These are phyloP conservation scores for Euphorbia peplus DNA, from an alignment of 345 rosid genomes.

Conservation along the genomic window DNA sequence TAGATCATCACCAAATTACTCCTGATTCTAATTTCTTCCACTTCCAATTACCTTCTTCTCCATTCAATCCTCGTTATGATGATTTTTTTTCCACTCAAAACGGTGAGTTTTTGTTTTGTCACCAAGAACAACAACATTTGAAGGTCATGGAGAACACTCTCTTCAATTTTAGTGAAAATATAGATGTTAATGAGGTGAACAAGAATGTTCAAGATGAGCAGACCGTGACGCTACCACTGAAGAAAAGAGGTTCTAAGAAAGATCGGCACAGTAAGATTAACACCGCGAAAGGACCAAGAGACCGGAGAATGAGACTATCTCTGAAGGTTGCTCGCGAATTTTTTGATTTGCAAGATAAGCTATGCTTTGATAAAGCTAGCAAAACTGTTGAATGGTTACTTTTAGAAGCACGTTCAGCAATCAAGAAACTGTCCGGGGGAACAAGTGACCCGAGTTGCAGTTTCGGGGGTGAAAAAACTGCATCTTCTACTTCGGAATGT, in stretches of 20 bases:
- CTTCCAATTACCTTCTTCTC: slow-evolving; percentile 47
- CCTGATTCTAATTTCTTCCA: slow-evolving; percentile 28
- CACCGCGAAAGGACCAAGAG: slow-evolving; percentile 77
- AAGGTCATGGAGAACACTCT: no score
- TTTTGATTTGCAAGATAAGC: slow-evolving; percentile 77
- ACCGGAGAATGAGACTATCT: slow-evolving; percentile 83
- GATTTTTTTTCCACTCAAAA: slow-evolving; percentile 27
- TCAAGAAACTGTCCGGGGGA: slow-evolving; percentile 36
- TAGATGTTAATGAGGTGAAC: not conserved
- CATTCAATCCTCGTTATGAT: slow-evolving; percentile 35
- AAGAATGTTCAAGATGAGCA: not conserved
- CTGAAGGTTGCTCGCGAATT: slow-evolving; percentile 65
- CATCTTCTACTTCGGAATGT: slow-evolving; percentile 48
- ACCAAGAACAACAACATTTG: slow-evolving; percentile 12
- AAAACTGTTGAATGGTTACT: slow-evolving; percentile 86
- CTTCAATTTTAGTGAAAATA: no score
- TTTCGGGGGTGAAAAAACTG: no score
- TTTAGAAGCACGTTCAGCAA: slow-evolving; percentile 51
- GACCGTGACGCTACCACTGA: slow-evolving; percentile 18
- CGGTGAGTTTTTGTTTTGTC: slow-evolving; percentile 27
- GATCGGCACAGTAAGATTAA: slow-evolving; percentile 87
- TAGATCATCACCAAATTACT: slow-evolving; percentile 24
- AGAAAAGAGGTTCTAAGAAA: slow-evolving; percentile 47
- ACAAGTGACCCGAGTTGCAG: no score
- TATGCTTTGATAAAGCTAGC: slow-evolving; percentile 78